Evolutionary conservation across 2,329 filamentous ascomycete species (phyloP).

Genomic region (Aspergillus brunneoviolaceus): DNA sequence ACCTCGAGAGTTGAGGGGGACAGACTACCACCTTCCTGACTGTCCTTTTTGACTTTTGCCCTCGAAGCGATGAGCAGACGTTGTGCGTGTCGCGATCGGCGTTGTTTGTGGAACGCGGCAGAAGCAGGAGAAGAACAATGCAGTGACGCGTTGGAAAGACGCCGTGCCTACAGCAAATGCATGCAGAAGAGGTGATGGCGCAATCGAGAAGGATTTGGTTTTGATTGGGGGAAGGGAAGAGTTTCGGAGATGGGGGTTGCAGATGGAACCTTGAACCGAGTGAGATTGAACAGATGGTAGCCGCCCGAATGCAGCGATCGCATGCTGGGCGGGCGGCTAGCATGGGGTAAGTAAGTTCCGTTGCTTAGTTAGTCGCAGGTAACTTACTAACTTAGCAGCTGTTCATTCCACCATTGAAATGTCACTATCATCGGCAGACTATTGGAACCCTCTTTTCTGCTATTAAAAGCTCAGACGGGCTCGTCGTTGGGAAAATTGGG

Average conservation of each 20-base stretch:
- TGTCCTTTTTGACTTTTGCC: neutral
- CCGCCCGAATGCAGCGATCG: neutral
- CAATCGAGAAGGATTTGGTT: neutral
- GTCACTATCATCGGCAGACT: slow-evolving; percentile 3
- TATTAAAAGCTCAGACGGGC: slow-evolving; percentile 4
- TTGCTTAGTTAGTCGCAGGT: too few species aligned
- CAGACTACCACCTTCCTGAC: too few species aligned
- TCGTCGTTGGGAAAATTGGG: neutral
- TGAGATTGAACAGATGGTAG: neutral
- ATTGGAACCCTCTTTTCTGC: slow-evolving; percentile 6
- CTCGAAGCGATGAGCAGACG: neutral
- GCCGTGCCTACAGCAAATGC: neutral
- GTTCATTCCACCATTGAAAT: neutral
- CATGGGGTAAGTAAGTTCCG: neutral
- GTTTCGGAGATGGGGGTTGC: neutral
- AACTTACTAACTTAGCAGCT: too few species aligned
- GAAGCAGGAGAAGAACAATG: neutral
- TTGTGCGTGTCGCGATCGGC: neutral
- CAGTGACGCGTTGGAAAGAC: neutral
- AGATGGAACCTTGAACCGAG: neutral
- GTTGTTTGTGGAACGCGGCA: neutral
- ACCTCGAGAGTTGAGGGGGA: too few species aligned
- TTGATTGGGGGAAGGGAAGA: neutral
- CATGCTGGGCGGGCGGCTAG: neutral
- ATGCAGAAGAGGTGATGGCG: neutral